Base-by-base conservation (phyloP, 2,329 filamentous ascomycete species). In the Cytospora mali region DNA sequence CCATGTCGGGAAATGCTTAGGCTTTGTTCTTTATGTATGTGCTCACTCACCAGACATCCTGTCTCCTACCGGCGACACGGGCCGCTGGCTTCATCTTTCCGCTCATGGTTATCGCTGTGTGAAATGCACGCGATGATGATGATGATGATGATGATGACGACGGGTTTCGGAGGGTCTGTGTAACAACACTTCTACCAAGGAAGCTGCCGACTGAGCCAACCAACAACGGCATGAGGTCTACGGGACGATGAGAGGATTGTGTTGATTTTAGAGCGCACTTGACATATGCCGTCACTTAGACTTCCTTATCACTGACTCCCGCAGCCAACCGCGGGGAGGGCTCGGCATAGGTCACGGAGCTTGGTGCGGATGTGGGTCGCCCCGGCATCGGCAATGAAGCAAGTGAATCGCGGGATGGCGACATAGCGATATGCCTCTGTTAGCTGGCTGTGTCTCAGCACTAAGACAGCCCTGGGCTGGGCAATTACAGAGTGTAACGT, bases 11-110 rank as follows among this genome's bases (percentile, higher is more conserved):
- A 13, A 25, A 23, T 39, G 25, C n/a, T n/a, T n/a, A n/a, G n/a
- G n/a, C n/a, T n/a, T n/a, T n/a, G n/a, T n/a, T 49, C 10, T 55
- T 14, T n/a, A 39, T 18, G 1, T 35, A 23, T 35, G 6, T 10
- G 3, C 4, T 2, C 6, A 61, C 74, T 72, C 61, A 76, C 76
- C 76, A 78, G 16, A 78, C 75, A 75, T 78, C 74, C 53, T 77
- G 75, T 61, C 74, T 69, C 64, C 74, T 72, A n/a, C 74, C 73
- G 13, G 74, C 71, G 51, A 78, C 76, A 35, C 76, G 69, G 29
- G 75, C 75, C 9, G 76, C 76, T 48, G 76, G 75, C 70, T 75
- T 73, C 39, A 77, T 70, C 69, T 77, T 77, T 4, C 64, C 68
- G 31, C 71, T 70, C 21, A 70, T 67, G 58, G 72, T 62, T 72